A percentile compares a stretch with the other conserved stretches of the same genome.
phyloP scores from a whole-genome alignment of 768 basidiomycete genomes.

The Cyclocybe aegerita region DNA sequence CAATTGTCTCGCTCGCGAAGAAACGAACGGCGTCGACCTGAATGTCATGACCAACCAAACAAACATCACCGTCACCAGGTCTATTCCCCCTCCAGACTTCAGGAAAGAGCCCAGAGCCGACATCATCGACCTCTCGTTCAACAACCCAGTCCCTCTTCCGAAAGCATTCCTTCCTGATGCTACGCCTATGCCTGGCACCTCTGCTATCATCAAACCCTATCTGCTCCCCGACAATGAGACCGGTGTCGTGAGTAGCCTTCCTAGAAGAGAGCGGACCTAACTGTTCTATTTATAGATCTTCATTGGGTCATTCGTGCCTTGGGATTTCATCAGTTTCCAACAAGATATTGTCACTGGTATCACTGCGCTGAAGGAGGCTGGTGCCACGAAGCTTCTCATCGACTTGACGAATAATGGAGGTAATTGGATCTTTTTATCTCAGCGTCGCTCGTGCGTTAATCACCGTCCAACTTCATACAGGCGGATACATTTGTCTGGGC shows the following conservation, averaged over 20 bases:
- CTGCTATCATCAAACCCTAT: conserved; percentile 54
- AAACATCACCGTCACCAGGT: conserved; percentile 4
- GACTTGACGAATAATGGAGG: conserved; percentile 67
- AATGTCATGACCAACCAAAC: background rate
- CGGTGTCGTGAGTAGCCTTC: conserved; percentile 47
- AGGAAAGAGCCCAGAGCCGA: conserved; percentile 32
- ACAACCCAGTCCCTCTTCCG: conserved; percentile 45
- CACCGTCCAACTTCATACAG: conserved; percentile 25
- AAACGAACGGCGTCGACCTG: conserved; percentile 19
- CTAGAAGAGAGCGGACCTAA: no score
- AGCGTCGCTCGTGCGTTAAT: background rate
- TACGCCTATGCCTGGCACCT: conserved; percentile 43
- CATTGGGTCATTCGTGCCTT: conserved; percentile 53
- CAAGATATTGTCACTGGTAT: conserved; percentile 46
- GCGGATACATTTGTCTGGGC: conserved; percentile 63
- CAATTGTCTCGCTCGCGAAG: conserved; percentile 52
- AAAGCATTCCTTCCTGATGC: conserved; percentile 45
- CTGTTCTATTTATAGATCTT: conserved; percentile 42
- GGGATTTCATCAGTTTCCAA: conserved; percentile 52
- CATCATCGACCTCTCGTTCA: conserved; percentile 42
- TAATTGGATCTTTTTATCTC: conserved; percentile 15
- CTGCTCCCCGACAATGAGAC: conserved; percentile 55
- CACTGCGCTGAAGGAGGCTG: conserved; percentile 41
- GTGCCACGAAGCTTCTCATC: conserved; percentile 51
- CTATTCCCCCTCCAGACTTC: background rate